Evolutionary conservation across 2,329 filamentous ascomycete species (phyloP), one percentile per base, ranked within the genome.

Genomic region (Talaromyces amestolkiae): DNA sequence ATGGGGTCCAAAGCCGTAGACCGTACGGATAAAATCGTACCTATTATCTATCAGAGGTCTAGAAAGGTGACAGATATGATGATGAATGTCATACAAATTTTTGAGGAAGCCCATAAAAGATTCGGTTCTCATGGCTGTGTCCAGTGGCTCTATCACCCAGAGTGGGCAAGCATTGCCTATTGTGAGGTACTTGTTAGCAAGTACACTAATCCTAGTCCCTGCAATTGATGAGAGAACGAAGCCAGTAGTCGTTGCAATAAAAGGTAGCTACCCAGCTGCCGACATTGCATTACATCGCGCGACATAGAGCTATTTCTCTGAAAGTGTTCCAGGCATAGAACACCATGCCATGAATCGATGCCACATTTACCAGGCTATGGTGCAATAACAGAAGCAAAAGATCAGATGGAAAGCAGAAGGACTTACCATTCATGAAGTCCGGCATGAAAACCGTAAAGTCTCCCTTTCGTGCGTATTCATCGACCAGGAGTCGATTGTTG

Each of bases 401-500:
- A 45, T 45, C 43, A 19, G 7, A 47, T 4, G 19, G 19, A 15
- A 10, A 19, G 22, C 11, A 19, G 19, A 22, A 10, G 19, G 13
- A 27, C 45, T 49, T 15, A 49, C 45, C 45, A 24, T 49, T 49
- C 45, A 49, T 49, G 22, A 49, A 49, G 13, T 49, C 45, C 13
- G 45, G 19, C 22, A 49, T 49, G 11, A 49, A 15, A 7, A 49
- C 84, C 9, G 74, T 76, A 70, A 81, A 86, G 15, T 76, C 75
- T 4, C 81, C 81, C 69, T 82, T 82, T 65, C 78, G 77, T n/a
- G 84, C 84, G 69, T 85, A 86, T 49, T 75, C 73, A 69, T 87
- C 85, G 5, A 84, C 84, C 39, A 87, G 72, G 6, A 86, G 72
- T 43, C 82, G 78, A 61, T 79, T 81, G 72, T 87, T 87, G 24